Base-by-base conservation (phyloP, 192 early-diverging fungal genomes). In the Coemansia sp. region DNA sequence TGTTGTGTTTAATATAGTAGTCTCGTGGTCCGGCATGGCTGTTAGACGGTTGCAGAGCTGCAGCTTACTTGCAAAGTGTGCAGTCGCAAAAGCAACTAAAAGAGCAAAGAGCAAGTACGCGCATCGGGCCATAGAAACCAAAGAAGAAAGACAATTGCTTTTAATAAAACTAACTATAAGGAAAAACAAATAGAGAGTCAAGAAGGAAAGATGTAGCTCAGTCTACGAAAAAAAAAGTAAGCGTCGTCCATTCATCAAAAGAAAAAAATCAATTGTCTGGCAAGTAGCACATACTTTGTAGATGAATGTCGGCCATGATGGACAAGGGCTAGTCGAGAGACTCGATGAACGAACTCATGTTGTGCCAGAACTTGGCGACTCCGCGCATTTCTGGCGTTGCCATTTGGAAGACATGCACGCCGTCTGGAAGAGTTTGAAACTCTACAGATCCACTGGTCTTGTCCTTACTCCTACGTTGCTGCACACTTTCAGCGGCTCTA, bases 371-470 rank as follows among this genome's bases (percentile, higher is more conserved):
- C 31, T 57, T 33, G 0, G 25, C 40, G n/a, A 58, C 16, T 13
- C 39, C 20, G 0, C 16, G 60, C 3, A 64, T 45, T 21, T 12
- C 46, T 4, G 66, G 8, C 20, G 69, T 58, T 7, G 35, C 35
- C 7, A 59, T 21, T 46, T 83, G 75, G 30, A 77, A 78, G 20
- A 75, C 75, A 30, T 83, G 81, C 52, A 83, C 67, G 23, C 59
- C 72, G 40, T 59, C 69, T 7, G 45, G 63, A 53, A 62, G 74
- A 20, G 33, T 35, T 37, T 63, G 60, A 25, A 66, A 33, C 40
- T 58, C 64, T 16, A 66, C 31, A 26, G 45, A 20, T 33, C 48
- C 40, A 6, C 31, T 42, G 23, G 10, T 21, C 39, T 20, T 21
- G 58, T 42, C 39, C 23, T 34, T n/a, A n/a, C n/a, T 9, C 18